Conservation (phyloP, 768 basidiomycete species). For the Harrya chromipes region DNA sequence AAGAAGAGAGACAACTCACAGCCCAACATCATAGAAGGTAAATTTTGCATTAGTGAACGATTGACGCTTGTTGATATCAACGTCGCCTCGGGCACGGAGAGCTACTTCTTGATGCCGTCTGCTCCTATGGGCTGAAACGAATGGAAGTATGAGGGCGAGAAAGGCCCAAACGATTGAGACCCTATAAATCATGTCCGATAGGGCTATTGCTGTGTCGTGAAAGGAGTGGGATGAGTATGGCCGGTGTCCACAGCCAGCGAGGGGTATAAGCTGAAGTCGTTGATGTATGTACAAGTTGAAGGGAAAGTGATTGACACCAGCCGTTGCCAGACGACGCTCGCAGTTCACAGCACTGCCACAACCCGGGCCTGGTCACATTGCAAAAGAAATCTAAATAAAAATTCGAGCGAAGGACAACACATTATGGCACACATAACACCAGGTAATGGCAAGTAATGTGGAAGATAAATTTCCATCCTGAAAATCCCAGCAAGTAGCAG, state of each 20-base stretch:
- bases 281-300: neutral
- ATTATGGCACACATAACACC: conserved; percentile 4
- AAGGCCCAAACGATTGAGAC: conserved; percentile 32
- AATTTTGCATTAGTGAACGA: conserved; percentile 37
- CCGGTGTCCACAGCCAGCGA: conserved; percentile 12
- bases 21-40: conserved; percentile 56
- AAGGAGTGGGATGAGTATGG: conserved; percentile 21
- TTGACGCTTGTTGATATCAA: conserved; percentile 39
- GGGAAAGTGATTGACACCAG: neutral
- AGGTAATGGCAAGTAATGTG: no score
- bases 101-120: conserved; percentile 49
- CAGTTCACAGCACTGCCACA: conserved; percentile 10
- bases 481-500: conserved; percentile 4
- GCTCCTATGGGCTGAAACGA: conserved; percentile 34
- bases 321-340: conserved; percentile 19
- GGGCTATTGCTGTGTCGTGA: neutral
- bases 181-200: conserved; percentile 17
- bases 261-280: neutral
- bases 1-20: conserved; percentile 33
- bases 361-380: neutral
- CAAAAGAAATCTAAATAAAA: neutral
- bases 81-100: conserved; percentile 42
- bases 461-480: conserved; percentile 4
- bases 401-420: neutral
- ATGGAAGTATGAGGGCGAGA: conserved; percentile 33